Conservation (phyloP, 2,329 filamentous ascomycete genomes). For the Clonostachys solani region DNA sequence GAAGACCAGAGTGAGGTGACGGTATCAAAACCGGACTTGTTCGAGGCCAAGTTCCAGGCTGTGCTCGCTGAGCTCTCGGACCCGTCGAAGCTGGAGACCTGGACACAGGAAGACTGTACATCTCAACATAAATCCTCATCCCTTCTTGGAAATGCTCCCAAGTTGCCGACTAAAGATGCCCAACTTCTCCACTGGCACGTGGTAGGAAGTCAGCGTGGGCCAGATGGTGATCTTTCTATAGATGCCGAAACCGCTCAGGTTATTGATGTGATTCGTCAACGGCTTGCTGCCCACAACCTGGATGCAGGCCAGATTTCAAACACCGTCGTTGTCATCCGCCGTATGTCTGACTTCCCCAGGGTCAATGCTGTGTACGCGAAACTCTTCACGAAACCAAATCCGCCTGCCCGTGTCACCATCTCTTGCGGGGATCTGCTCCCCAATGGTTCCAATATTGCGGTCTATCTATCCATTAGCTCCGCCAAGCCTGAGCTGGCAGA, state of each 20-base stretch:
- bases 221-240: constrained; percentile 23
- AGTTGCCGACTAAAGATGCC: constrained; percentile 6
- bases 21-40: constrained; percentile 56
- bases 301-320: constrained; percentile 40
- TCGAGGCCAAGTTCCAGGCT: constrained; percentile 58
- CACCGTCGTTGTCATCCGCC: constrained; percentile 65
- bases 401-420: constrained; percentile 80
- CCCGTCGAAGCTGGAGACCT: neutral
- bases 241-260: constrained; percentile 43
- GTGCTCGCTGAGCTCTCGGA: constrained; percentile 12
- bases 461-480: constrained; percentile 43
- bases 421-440: constrained; percentile 69
- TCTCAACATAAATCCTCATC: neutral
- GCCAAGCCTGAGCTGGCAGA: constrained; percentile 13
- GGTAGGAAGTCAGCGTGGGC: constrained; percentile 9
- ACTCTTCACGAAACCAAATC: constrained; percentile 74
- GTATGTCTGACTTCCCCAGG: constrained; percentile 72
- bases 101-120: too few relatives aligned
- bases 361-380: constrained; percentile 74
- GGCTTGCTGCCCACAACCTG: constrained; percentile 24
- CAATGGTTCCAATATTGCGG: constrained; percentile 50
- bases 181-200: constrained; percentile 32
- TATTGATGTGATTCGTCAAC: constrained; percentile 35
- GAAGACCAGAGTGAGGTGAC: constrained; percentile 6
- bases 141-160: constrained; percentile 3